Evolutionary conservation across 352 stramenopile species (phyloP).

Genomic region (Aphanomyces stellatus): DNA sequence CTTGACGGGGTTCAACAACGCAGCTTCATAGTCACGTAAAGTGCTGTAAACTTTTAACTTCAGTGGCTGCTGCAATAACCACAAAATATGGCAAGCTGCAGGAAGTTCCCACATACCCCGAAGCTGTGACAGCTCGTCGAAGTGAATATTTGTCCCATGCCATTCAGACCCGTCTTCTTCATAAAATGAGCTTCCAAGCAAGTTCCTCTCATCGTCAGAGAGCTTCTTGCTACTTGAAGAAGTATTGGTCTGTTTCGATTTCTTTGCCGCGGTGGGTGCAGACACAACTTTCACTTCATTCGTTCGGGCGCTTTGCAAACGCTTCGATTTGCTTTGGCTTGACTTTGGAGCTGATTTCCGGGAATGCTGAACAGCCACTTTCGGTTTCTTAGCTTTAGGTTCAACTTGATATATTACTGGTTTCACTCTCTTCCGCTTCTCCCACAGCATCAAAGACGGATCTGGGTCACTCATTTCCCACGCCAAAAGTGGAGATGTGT

Average conservation of each 20-base stretch:
- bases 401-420: conserved; percentile 11
- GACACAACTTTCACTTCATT: conserved; percentile 24
- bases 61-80: conserved; percentile 70
- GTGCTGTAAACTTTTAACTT: conserved; percentile 69
- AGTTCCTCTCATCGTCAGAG: conserved; percentile 34
- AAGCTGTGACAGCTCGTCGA: conserved; percentile 55
- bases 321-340: background rate
- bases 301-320: background rate
- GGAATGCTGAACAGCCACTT: background rate
- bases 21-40: conserved; percentile 75
- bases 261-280: no score
- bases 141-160: conserved; percentile 63
- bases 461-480: conserved; percentile 6
- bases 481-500: background rate
- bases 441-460: conserved; percentile 10
- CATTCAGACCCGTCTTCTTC: conserved; percentile 59
- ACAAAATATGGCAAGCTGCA: conserved; percentile 71
- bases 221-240: background rate
- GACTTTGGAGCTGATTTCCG: background rate
- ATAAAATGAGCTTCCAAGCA: conserved; percentile 52
- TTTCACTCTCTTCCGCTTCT: conserved; percentile 13
- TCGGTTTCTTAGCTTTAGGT: background rate
- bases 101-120: conserved; percentile 67
- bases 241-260: background rate
- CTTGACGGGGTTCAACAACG: conserved; percentile 58